These are phyloP conservation scores for Craspedostauros australis DNA, from an alignment of 108 stramenopile genomes.

Conservation along the genomic window DNA sequence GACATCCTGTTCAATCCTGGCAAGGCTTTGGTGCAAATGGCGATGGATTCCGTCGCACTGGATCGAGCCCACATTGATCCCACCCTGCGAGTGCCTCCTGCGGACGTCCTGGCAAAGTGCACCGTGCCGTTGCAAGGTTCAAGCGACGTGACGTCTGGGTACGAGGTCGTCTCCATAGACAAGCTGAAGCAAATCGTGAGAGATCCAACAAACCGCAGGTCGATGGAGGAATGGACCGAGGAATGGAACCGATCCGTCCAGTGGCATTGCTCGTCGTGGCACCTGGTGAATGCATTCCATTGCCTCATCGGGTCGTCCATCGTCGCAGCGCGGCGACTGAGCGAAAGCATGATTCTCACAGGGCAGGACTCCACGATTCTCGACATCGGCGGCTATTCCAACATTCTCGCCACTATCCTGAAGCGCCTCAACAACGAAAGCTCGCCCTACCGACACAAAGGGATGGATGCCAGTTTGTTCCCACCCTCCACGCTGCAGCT, in stretches of 20 bases:
- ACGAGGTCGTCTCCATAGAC: slow-evolving; percentile 33
- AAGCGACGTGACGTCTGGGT: slow-evolving; percentile 38
- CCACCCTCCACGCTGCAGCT: slow-evolving; percentile 22
- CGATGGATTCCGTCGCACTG: slow-evolving; percentile 21
- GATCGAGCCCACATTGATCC: slow-evolving; percentile 23
- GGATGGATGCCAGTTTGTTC: slow-evolving; percentile 20
- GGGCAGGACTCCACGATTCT: background rate
- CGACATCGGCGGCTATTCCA: background rate
- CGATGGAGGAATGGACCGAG: slow-evolving; percentile 37
- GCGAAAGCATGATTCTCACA: slow-evolving; percentile 2
- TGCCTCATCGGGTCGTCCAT: slow-evolving; percentile 30
- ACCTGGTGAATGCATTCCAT: slow-evolving; percentile 44
- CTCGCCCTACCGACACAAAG: background rate
- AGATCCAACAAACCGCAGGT: slow-evolving; percentile 6
- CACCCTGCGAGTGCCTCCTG: slow-evolving; percentile 22
- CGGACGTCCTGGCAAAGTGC: slow-evolving; percentile 29
- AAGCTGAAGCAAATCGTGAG: slow-evolving; percentile 8
- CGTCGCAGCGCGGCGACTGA: slow-evolving; percentile 12
- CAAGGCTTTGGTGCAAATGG: slow-evolving; percentile 20
- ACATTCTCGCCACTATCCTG: slow-evolving; percentile 5
- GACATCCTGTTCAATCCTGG: slow-evolving; percentile 28
- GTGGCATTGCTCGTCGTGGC: slow-evolving; percentile 38
- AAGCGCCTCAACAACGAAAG: slow-evolving; percentile 1
- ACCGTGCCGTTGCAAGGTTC: slow-evolving; percentile 28
- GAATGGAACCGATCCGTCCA: slow-evolving; percentile 44